Percentiles rank a stretch among this genome's conserved stretches.
phyloP scores from a whole-genome alignment of 106 monocot species.

The Dactylorhiza incarnata region DNA sequence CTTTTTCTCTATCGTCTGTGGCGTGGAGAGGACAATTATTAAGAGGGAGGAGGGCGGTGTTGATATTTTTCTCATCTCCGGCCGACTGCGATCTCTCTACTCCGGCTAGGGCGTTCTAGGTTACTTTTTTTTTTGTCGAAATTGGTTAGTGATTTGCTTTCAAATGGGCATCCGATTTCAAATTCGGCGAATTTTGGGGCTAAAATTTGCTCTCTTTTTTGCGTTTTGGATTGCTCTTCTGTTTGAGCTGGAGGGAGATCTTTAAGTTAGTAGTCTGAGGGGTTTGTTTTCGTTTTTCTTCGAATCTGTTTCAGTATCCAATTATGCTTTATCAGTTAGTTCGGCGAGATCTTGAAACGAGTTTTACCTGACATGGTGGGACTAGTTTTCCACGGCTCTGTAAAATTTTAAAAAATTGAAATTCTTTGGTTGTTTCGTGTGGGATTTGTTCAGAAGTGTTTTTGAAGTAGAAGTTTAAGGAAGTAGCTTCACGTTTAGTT shows the following conservation, averaged over 20 bases:
- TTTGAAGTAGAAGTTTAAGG: not conserved
- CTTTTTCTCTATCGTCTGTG: not conserved
- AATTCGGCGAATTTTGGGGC: too few relatives aligned
- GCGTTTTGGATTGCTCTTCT: not conserved
- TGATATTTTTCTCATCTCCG: constrained; percentile 1
- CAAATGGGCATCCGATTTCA: not conserved
- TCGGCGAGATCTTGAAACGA: not conserved
- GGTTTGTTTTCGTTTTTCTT: not conserved
- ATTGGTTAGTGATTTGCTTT: not conserved
- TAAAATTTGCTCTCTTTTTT: not conserved
- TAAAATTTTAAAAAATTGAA: not conserved
- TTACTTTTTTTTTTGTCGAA: not conserved
- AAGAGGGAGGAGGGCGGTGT: not conserved
- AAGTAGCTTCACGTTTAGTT: constrained; percentile 3
- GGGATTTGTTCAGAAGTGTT: not conserved
- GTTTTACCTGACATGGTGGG: not conserved
- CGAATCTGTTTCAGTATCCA: not conserved
- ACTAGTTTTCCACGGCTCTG: not conserved
- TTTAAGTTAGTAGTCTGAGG: not conserved
- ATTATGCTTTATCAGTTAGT: not conserved
- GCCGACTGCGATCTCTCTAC: not conserved
- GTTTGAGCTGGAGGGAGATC: not conserved
- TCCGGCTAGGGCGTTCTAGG: constrained; percentile 1
- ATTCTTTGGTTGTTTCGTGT: not conserved
- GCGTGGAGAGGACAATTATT: not conserved